Conservation (phyloP, 1,284 basidiomycete species). For the Pterulicium gracile region DNA sequence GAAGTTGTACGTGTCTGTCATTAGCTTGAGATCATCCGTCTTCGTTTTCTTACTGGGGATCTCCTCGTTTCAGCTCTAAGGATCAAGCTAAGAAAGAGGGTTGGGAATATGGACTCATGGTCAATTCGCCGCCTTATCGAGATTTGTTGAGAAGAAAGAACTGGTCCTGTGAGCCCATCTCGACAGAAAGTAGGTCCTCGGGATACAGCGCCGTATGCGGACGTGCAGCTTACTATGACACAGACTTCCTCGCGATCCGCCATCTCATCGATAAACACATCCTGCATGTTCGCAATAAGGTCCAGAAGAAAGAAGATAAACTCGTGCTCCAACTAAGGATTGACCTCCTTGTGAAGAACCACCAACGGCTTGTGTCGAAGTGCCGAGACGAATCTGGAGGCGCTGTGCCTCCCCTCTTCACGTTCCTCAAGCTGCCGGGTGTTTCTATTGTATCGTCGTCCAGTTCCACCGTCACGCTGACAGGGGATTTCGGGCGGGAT, state of each 20-base stretch:
- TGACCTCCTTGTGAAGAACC: conserved; percentile 20
- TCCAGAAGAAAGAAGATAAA: conserved; percentile 9
- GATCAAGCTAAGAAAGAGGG: conserved; percentile 23
- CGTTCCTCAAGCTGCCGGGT: conserved; percentile 33
- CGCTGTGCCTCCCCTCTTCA: conserved; percentile 27
- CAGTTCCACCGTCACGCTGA: conserved; percentile 8
- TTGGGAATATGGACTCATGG: conserved; percentile 26
- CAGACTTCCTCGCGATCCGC: conserved; percentile 17
- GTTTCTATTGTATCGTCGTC: conserved; percentile 23
- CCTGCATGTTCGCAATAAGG: background rate
- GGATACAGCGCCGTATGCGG: background rate
- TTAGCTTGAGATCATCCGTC: too few relatives aligned
- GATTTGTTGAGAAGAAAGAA: conserved; percentile 22
- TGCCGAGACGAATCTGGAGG: conserved; percentile 5
- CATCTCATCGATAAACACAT: conserved; percentile 1
- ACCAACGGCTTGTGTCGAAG: conserved; percentile 21
- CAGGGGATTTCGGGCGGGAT: conserved; percentile 18
- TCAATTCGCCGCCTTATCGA: conserved; percentile 23
- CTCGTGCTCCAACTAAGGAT: conserved; percentile 14
- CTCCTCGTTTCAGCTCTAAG: conserved; percentile 20
- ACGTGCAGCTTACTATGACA: background rate
- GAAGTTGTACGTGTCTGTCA: too few relatives aligned
- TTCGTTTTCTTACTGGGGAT: too few relatives aligned
- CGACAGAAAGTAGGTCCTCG: conserved; percentile 18
- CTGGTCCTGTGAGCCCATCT: conserved; percentile 23